Base-by-base conservation (phyloP, 306 rosid species). In the Trifolium subterraneum region DNA sequence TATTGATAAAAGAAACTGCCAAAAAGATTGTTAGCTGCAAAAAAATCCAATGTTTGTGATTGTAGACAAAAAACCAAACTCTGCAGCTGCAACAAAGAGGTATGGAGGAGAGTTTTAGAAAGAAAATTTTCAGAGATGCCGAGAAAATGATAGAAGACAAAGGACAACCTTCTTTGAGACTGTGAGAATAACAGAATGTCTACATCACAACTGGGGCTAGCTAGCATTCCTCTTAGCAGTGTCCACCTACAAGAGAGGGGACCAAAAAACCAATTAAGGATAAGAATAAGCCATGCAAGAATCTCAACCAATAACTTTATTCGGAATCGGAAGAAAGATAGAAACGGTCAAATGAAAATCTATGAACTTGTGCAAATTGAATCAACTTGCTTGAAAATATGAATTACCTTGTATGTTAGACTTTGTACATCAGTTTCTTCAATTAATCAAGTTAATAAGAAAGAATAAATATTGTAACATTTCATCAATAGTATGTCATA, bases 201-300 rank as follows among this genome's bases (percentile, higher is more conserved):
- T 62, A 74, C 63, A 73, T 93, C 90, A 81, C 27, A 70, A 78
- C 66, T 76, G 81, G 82, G 88, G 84, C 84, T 70, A 64, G 63
- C 79, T 66, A 64, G 78, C 83, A 63, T 75, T 78, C 75, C 80
- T 75, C 52, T 78, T 47, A 81, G 84, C 38, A 76, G 83, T 73
- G 85, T 75, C 90, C 86, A 87, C 89, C 92, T 89, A 81, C 86
- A 80, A 76, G 54, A 78, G 75, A 78, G 87, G 92, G 96, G 95
- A 86, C 86, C 92, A 84, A 78, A 84, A 78, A 56, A 56, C 16
- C 8, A 56, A 44, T 64, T 42, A 84, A 68, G 79, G 84, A 84
- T 77, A 87, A 82, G 86, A 83, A 80, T 81, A 76, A 73, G 84
- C 67, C 80, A 80, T 48, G 78, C 73, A 79, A 50, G 74, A 84